A percentile compares a stretch with the other conserved stretches of the same genome.
Conservation (phyloP, 2,329 filamentous ascomycete species). For the Pseudocercospora eumusae region DNA sequence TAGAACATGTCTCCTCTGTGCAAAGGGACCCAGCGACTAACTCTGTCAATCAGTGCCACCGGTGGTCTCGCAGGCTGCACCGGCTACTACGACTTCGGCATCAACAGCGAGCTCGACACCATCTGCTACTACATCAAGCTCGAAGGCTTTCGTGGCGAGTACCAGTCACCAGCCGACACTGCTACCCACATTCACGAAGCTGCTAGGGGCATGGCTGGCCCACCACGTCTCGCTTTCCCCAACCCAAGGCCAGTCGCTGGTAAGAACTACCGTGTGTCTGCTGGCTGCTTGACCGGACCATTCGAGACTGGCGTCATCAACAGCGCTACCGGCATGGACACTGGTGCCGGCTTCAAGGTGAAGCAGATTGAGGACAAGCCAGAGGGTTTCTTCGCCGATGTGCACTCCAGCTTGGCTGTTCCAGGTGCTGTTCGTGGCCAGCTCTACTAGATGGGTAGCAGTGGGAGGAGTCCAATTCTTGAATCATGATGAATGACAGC, state of each 20-base stretch:
- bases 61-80: constrained; percentile 40
- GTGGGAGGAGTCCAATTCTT: not conserved
- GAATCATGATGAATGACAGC: not conserved
- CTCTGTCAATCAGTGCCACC: not conserved
- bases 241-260: constrained; percentile 46
- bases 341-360: constrained; percentile 53
- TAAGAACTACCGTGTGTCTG: constrained; percentile 41
- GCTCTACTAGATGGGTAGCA: constrained; percentile 32
- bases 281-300: constrained; percentile 50
- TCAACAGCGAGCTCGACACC: constrained; percentile 51
- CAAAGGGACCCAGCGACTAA: constrained; percentile 17
- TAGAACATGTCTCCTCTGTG: not conserved
- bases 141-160: constrained; percentile 52
- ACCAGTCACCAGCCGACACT: constrained; percentile 53
- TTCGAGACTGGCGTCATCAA: constrained; percentile 48
- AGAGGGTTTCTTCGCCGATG: constrained; percentile 55
- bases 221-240: constrained; percentile 56
- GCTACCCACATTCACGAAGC: constrained; percentile 60
- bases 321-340: constrained; percentile 45
- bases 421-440: constrained; percentile 58
- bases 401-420: constrained; percentile 53
- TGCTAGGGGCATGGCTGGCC: constrained; percentile 49
- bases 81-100: constrained; percentile 56
- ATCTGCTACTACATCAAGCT: constrained; percentile 57
- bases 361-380: constrained; percentile 55